These are phyloP conservation scores for Cryptococcus hybrid DNA, from an alignment of 1,284 basidiomycete species.

Conservation along the genomic window DNA sequence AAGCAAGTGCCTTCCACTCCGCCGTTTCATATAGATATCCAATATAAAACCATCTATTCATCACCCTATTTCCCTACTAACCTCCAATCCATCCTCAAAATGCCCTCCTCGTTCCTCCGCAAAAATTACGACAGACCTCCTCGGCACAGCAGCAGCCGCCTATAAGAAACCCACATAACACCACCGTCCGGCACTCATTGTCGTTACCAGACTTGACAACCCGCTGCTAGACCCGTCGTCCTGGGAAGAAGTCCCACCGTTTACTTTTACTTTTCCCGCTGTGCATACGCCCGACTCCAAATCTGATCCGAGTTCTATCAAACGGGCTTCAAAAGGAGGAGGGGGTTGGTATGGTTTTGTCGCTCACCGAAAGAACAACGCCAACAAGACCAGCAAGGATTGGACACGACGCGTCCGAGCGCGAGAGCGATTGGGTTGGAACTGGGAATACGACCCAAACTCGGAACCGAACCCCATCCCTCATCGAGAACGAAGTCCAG, in stretches of 20 bases:
- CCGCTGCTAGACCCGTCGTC: constrained; percentile 34
- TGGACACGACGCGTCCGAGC: too few relatives aligned
- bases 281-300: not conserved
- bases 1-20: too few relatives aligned
- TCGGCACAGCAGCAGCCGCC: constrained; percentile 7
- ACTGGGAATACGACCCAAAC: not conserved
- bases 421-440: not conserved
- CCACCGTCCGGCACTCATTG: constrained; percentile 24
- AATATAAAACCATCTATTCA: too few relatives aligned
- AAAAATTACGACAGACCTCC: constrained; percentile 3
- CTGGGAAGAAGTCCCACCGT: constrained; percentile 27
- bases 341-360: too few relatives aligned
- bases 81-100: not conserved
- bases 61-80: too few relatives aligned
- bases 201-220: constrained; percentile 38
- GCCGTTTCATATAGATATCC: too few relatives aligned
- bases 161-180: constrained; percentile 16
- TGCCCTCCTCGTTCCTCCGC: constrained; percentile 12
- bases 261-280: constrained; percentile 3
- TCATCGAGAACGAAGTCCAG: constrained; percentile 15
- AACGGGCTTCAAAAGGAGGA: too few relatives aligned
- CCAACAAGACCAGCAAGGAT: too few relatives aligned
- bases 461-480: constrained; percentile 7
- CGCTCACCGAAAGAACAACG: too few relatives aligned
- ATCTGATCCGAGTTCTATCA: too few relatives aligned